phyloP scores from a whole-genome alignment of 2,329 filamentous ascomycete species.

The Aureobasidium melanogenum region DNA sequence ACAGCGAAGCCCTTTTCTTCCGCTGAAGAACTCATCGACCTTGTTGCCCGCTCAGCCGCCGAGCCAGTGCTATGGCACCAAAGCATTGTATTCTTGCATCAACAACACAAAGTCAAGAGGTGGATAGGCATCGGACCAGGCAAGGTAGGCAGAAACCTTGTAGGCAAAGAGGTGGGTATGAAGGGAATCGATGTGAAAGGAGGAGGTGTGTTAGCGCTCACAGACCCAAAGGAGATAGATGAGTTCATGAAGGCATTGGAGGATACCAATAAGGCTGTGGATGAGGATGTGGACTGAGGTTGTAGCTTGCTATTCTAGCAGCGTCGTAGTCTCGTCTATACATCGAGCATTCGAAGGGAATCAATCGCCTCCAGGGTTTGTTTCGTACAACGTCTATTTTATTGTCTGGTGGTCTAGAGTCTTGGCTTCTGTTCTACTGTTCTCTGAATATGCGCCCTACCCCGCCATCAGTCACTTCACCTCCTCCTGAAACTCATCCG shows the following conservation, averaged over 20 bases:
- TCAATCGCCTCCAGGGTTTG: too few species aligned
- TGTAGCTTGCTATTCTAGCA: too few species aligned
- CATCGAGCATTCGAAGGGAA: too few species aligned
- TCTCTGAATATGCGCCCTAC: too few species aligned
- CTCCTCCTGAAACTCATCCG: too few species aligned
- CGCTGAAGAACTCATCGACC: constrained; percentile 65
- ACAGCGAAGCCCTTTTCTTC: constrained; percentile 68
- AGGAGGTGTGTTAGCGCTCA: constrained; percentile 88
- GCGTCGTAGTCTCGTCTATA: too few species aligned
- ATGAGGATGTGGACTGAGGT: constrained; percentile 18
- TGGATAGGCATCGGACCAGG: constrained; percentile 93
- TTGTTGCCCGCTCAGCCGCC: constrained; percentile 73
- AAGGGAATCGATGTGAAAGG: constrained; percentile 66
- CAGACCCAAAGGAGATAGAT: constrained; percentile 55
- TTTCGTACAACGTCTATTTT: too few species aligned
- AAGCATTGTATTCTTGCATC: constrained; percentile 80
- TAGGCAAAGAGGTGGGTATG: constrained; percentile 92
- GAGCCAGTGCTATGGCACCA: constrained; percentile 95
- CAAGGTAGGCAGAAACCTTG: constrained; percentile 85
- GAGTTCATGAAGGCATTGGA: constrained; percentile 38
- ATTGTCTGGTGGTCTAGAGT: too few species aligned
- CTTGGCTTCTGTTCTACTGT: too few species aligned
- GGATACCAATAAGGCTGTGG: constrained; percentile 33
- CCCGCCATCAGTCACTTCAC: too few species aligned
- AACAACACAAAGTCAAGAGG: constrained; percentile 68